These are phyloP conservation scores for Suillus placidus DNA, from an alignment of 768 basidiomycete genomes.

Conservation along the genomic window DNA sequence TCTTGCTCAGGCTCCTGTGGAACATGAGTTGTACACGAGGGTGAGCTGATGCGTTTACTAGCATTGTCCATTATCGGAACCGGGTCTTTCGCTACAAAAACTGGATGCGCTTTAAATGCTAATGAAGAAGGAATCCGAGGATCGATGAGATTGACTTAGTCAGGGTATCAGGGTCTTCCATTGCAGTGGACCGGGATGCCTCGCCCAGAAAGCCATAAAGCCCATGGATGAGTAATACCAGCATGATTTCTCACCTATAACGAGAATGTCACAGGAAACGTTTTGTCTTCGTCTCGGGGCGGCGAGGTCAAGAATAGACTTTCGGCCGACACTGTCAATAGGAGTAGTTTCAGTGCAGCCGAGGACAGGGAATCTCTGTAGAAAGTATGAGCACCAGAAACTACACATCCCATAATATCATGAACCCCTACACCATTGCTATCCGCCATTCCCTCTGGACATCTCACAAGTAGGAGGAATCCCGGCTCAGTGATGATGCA, in stretches of 20 bases:
- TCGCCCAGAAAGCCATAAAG: not conserved
- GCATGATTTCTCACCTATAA: not conserved
- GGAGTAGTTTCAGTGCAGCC: not conserved
- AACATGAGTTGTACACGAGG: not conserved
- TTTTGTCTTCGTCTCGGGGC: not conserved
- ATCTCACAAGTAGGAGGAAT: not conserved
- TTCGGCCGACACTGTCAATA: not conserved
- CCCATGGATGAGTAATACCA: not conserved
- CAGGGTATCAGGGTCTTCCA: not conserved
- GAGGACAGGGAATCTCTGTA: not conserved
- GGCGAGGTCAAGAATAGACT: not conserved
- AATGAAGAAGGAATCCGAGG: not conserved
- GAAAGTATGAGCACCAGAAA: not conserved
- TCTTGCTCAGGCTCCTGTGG: slow-evolving; percentile 11
- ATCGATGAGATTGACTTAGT: not conserved
- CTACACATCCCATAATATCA: not conserved
- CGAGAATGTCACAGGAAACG: not conserved
- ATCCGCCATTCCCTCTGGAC: no score
- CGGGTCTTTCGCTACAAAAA: not conserved
- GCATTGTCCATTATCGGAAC: not conserved
- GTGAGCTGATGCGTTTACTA: not conserved
- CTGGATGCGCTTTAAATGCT: not conserved
- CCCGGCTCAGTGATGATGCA: not conserved
- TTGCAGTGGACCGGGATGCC: not conserved
- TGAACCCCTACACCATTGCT: not conserved